Conservation (phyloP, 1,139 yeast genomes). For the Protomyces pachydermus region DNA sequence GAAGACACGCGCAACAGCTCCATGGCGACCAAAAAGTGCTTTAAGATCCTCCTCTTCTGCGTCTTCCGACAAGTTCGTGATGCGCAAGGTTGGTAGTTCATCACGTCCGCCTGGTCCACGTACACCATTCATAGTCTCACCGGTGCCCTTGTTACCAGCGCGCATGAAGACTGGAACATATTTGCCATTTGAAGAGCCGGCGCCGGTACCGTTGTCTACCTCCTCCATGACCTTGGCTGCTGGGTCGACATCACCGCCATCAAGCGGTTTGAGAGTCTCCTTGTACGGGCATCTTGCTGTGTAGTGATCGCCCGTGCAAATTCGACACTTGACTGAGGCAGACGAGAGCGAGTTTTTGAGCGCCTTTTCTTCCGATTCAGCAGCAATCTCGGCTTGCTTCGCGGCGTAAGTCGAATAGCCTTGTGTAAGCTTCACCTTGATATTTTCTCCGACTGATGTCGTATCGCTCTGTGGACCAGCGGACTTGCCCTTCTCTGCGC, state of each 20-base stretch:
- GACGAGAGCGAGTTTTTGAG: slow-evolving; percentile 59
- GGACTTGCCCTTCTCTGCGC: slow-evolving; percentile 68
- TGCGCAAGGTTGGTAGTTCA: slow-evolving; percentile 82
- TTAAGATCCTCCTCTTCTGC: slow-evolving; percentile 81
- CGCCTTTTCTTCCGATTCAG: slow-evolving; percentile 55
- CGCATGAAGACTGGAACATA: slow-evolving; percentile 82
- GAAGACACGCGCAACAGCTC: slow-evolving; percentile 68
- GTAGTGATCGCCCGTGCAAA: slow-evolving; percentile 91
- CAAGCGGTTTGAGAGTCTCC: slow-evolving; percentile 67
- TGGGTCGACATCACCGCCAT: slow-evolving; percentile 31
- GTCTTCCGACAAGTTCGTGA: slow-evolving; percentile 82
- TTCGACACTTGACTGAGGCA: slow-evolving; percentile 71
- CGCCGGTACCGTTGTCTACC: slow-evolving; percentile 29
- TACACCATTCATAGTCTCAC: slow-evolving; percentile 40
- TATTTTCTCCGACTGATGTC: slow-evolving; percentile 78
- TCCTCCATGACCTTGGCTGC: slow-evolving; percentile 26
- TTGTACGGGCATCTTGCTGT: slow-evolving; percentile 94
- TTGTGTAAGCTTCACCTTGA: slow-evolving; percentile 39
- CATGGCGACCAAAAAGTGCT: slow-evolving; percentile 63
- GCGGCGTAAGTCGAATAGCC: slow-evolving; percentile 35
- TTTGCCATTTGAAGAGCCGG: slow-evolving; percentile 43
- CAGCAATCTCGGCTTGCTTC: slow-evolving; percentile 33
- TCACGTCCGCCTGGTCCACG: slow-evolving; percentile 51
- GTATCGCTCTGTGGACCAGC: slow-evolving; percentile 86
- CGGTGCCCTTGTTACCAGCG: slow-evolving; percentile 49